Evolutionary conservation across 1,284 basidiomycete genomes (phyloP), one percentile per base, ranked within the genome.

Genomic region (Boletus mariae): DNA sequence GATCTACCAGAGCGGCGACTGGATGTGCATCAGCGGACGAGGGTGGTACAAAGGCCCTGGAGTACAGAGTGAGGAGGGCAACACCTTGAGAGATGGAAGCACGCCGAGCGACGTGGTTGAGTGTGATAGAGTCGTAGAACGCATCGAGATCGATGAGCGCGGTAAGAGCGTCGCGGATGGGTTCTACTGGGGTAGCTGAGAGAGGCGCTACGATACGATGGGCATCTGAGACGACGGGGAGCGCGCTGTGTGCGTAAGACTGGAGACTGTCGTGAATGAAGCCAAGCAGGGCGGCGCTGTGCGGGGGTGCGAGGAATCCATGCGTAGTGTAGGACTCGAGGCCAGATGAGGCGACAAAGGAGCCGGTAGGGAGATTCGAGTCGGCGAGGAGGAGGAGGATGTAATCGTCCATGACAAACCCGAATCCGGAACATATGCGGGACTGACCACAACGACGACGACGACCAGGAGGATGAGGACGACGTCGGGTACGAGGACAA

Each of bases 21-120:
- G 54, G 48, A 31, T 51, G 49, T 17, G 47, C 8, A n/a, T 28
- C 35, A 20, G 29, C n/a, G 53, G 52, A 32, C 49, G 62, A 46
- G 17, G 53, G 64, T 5, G 87, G 84, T 44, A 85, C 80, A 65
- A 98, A 87, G 0, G 92, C 90, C 61, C 87, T 90, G 11, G 87
- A 77, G 71, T 90, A 95, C 4, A 99, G 78, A 0, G 94, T 92
- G 31, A 99, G 81, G 37, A 98, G 80, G 1, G 96, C 97, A 7
- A 93, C 86, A 0, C 97, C 96, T 70, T 99, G 97, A 2, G 94
- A 82, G 57, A 83, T 88, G 17, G 92, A 95, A 17, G 96, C 94
- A 15, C 97, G 79, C 29, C 90, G 77, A 2, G 91, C 81, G 55
- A 97, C 87, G 66, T 96, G 92, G 63, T 95, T 98, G 43, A 98